Conservation (phyloP, 1,284 basidiomycete genomes). For the Mycosarcoma mackinlayi region DNA sequence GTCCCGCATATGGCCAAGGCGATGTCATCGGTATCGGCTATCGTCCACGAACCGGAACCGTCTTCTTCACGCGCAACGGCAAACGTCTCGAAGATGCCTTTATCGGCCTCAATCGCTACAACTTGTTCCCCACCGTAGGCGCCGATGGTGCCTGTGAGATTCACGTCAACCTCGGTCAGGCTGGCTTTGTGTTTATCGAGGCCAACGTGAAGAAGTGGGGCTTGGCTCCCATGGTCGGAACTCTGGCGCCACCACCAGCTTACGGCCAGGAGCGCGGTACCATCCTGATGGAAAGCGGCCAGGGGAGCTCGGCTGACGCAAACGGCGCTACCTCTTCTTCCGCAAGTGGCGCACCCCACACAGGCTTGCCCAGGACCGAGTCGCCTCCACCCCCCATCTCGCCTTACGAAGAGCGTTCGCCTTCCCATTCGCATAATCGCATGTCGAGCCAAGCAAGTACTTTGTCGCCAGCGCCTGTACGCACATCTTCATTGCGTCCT, state of each 20-base stretch:
- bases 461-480: conserved; percentile 20
- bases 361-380: conserved; percentile 8
- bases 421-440: conserved; percentile 25
- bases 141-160: conserved; percentile 65
- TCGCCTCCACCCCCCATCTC: conserved; percentile 49
- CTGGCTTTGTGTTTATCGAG: conserved; percentile 68
- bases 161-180: conserved; percentile 67
- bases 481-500: conserved; percentile 37
- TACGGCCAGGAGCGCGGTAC: conserved; percentile 68
- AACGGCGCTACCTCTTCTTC: conserved; percentile 6
- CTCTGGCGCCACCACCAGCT: conserved; percentile 65
- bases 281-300: conserved; percentile 64
- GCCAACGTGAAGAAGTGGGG: conserved; percentile 69
- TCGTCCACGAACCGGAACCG: conserved; percentile 64
- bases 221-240: conserved; percentile 67
- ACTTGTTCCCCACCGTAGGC: conserved; percentile 66
- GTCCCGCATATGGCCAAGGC: conserved; percentile 86
- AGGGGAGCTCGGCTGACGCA: conserved; percentile 39
- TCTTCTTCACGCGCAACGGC: conserved; percentile 68
- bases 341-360: too few species aligned
- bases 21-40: conserved; percentile 68
- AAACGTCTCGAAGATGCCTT: conserved; percentile 66
- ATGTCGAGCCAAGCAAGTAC: conserved; percentile 1
- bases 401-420: conserved; percentile 43
- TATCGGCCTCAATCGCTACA: conserved; percentile 63